Evolutionary conservation across 164 flowering plant species (phyloP).

Genomic region (Annona squamosa): DNA sequence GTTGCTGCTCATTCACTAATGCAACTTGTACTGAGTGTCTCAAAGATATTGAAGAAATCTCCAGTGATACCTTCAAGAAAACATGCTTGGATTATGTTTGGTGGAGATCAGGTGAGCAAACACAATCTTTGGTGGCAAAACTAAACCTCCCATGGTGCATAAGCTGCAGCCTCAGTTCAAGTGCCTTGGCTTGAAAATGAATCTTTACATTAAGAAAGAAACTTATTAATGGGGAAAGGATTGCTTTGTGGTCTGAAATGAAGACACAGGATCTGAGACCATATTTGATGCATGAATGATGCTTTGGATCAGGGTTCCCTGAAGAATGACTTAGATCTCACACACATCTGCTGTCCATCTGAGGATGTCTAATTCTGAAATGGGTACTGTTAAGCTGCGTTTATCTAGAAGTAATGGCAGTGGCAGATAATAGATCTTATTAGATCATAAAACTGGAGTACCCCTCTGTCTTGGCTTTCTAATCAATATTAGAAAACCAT

Average conservation of each 20-base stretch:
- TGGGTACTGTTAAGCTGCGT: too few relatives aligned
- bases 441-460: too few relatives aligned
- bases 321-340: background rate
- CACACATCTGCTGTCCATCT: background rate
- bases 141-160: background rate
- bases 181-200: background rate
- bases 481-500: too few relatives aligned
- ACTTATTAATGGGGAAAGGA: too few relatives aligned
- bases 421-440: too few relatives aligned
- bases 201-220: too few relatives aligned
- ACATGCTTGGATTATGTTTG: conserved; percentile 75
- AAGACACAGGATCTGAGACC: background rate
- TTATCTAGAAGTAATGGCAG: too few relatives aligned
- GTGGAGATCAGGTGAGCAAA: conserved; percentile 66
- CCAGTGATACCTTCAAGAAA: conserved; percentile 55
- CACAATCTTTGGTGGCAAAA: background rate
- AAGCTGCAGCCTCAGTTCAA: background rate
- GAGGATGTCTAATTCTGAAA: too few relatives aligned
- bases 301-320: background rate
- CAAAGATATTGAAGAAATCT: conserved; percentile 37
- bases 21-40: conserved; percentile 46
- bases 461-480: too few relatives aligned
- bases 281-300: background rate
- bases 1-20: conserved; percentile 62
- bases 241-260: too few relatives aligned